Evolutionary conservation across 352 stramenopile genomes (phyloP), one percentile per base, ranked within the genome.

Genomic region (Aphanomyces invadans): DNA sequence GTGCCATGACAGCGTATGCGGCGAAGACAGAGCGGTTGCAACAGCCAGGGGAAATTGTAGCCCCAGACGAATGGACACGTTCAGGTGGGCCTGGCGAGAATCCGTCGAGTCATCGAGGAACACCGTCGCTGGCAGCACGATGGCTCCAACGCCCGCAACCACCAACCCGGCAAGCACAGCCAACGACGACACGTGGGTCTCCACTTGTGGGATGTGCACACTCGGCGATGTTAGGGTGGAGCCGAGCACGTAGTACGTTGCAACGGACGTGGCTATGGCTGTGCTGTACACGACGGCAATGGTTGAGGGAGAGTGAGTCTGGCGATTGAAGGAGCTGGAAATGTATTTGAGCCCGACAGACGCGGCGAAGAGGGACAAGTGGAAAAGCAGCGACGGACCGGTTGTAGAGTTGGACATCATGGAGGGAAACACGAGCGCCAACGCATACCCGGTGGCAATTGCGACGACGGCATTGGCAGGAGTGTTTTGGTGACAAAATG

Each of bases 371-470:
- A 67, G 60, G 7, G 23, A 19, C 19, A 67, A 10, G 38, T 67
- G 60, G 49, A 67, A 67, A 5, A 67, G 32, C 2, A 67, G 38
- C 19, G 60, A 67, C 10, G 60, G 36, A 42, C 36, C 36, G 36
- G 36, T 42, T 7, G 42, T 21, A 44, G 44, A 23, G 60, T 12
- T n/a, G 60, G 45, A 57, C n/a, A 44, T 25, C 32, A 67, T 25
- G 28, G 42, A 21, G 7, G 49, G 49, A n/a, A 57, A 57, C 19
- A 57, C 33, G 10, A 67, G 49, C n/a, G 60, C 60, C 7, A 67
- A 29, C 1, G 46, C 36, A 33, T 67, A 67, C 3, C 60, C 60
- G 19, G 19, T 44, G 33, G 42, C 60, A 23, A 67, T 67, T 12
- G 60, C 60, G 11, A 57, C 26, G 21, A 59, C 26, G 19, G 42